Conservation (phyloP, 768 basidiomycete genomes). For the Collybiopsis confluens region DNA sequence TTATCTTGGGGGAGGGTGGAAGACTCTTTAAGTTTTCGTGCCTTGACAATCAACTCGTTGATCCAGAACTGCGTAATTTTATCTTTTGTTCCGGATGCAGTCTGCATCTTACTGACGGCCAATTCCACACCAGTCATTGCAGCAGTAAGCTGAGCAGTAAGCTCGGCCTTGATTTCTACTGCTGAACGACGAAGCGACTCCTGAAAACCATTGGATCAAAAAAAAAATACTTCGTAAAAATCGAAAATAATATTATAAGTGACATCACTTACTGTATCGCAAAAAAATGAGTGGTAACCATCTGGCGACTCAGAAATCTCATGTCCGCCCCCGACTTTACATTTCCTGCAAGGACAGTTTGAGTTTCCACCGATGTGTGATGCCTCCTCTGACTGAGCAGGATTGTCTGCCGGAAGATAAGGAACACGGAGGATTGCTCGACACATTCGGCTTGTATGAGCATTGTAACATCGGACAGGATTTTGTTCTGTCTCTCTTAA, state of each 20-base stretch:
- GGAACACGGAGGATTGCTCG: slow-evolving; percentile 17
- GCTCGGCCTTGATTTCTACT: slow-evolving; percentile 12
- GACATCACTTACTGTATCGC: no score
- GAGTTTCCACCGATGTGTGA: slow-evolving; percentile 37
- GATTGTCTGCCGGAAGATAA: slow-evolving; percentile 35
- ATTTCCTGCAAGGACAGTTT: slow-evolving; percentile 38
- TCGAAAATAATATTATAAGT: slow-evolving; percentile 17
- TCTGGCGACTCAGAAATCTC: slow-evolving; percentile 24
- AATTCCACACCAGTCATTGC: slow-evolving; percentile 28
- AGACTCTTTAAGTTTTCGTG: slow-evolving; percentile 16
- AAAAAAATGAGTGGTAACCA: slow-evolving; percentile 32
- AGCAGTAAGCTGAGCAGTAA: slow-evolving; percentile 25
- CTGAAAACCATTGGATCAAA: neutral
- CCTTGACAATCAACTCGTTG: slow-evolving; percentile 21
- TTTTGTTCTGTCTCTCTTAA: slow-evolving; percentile 25
- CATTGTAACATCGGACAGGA: slow-evolving; percentile 28
- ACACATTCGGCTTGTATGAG: slow-evolving; percentile 1
- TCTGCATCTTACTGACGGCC: slow-evolving; percentile 23
- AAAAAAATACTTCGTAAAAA: neutral
- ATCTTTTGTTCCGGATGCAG: slow-evolving; percentile 34
- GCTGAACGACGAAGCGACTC: slow-evolving; percentile 13
- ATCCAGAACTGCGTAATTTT: slow-evolving; percentile 33
- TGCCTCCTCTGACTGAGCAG: slow-evolving; percentile 31
- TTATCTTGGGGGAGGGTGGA: slow-evolving; percentile 9
- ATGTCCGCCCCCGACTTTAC: slow-evolving; percentile 30